A percentile compares a stretch with the other conserved stretches of the same genome.
Evolutionary conservation across 257 asterid species (phyloP).

Genomic region (Parsonsia alboflavescens): DNA sequence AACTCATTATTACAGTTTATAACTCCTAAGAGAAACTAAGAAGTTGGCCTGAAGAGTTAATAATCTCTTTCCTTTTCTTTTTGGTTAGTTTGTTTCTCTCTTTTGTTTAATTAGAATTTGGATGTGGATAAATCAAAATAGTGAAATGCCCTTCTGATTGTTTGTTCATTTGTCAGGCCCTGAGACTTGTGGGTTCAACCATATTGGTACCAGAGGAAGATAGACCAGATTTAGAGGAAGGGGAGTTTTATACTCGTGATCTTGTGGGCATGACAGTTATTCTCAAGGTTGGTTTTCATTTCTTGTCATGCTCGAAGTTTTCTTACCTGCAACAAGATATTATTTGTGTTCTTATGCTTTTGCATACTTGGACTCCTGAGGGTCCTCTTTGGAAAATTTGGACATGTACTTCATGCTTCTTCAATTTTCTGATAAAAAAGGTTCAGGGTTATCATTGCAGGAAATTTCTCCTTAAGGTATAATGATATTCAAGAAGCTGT

Average conservation of each 20-base stretch:
- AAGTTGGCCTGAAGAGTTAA: background rate
- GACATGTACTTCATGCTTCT: background rate
- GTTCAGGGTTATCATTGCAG: background rate
- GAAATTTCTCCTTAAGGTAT: background rate
- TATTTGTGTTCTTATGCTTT: background rate
- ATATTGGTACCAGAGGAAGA: constrained; percentile 68
- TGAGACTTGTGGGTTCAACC: constrained; percentile 82
- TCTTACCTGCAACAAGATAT: background rate
- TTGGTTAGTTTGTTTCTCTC: background rate
- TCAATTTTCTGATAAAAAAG: background rate
- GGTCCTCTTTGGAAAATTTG: background rate
- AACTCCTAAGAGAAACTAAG: background rate
- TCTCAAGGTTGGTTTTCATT: constrained; percentile 60
- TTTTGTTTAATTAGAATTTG: too few relatives aligned
- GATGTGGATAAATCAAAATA: background rate
- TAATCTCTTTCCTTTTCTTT: background rate
- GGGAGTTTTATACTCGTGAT: constrained; percentile 77
- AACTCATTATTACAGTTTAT: background rate
- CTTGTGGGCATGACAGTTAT: constrained; percentile 83
- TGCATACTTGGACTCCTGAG: background rate
- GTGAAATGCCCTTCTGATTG: background rate
- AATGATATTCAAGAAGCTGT: background rate
- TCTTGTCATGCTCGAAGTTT: background rate
- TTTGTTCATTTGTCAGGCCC: constrained; percentile 49
- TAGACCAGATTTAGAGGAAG: constrained; percentile 81